These are phyloP conservation scores for Phialocephala sp. DNA, from an alignment of 2,329 filamentous ascomycete species.

Conservation along the genomic window DNA sequence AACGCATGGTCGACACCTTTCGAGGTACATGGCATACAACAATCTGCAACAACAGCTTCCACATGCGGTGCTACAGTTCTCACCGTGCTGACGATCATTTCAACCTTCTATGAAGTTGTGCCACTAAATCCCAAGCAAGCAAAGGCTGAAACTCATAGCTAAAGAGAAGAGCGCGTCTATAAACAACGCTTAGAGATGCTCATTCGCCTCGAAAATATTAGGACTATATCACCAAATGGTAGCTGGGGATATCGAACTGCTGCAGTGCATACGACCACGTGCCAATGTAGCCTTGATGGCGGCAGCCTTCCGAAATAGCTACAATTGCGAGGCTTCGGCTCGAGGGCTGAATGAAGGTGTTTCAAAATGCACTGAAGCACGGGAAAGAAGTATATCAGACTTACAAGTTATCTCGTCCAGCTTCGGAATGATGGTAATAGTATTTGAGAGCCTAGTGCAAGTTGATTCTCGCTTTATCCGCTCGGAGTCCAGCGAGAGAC, in stretches of 20 bases:
- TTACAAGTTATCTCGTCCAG: no score
- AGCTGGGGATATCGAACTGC: constrained; percentile 4
- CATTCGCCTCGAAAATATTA: not conserved
- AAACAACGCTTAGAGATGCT: not conserved
- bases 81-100: not conserved
- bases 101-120: not conserved
- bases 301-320: not conserved
- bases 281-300: not conserved
- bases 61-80: not conserved
- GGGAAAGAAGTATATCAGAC: no score
- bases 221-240: not conserved
- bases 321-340: no score
- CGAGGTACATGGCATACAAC: not conserved
- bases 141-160: not conserved
- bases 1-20: not conserved
- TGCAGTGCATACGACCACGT: constrained; percentile 4
- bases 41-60: not conserved
- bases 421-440: no score
- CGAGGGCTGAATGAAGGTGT: no score
- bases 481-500: no score
- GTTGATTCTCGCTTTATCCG: no score
- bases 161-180: not conserved
- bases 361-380: no score
- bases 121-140: not conserved
- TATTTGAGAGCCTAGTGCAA: no score